Base-by-base conservation (phyloP, 371 early-diverging fungal species). In the Syncephalastrum monosporum region DNA sequence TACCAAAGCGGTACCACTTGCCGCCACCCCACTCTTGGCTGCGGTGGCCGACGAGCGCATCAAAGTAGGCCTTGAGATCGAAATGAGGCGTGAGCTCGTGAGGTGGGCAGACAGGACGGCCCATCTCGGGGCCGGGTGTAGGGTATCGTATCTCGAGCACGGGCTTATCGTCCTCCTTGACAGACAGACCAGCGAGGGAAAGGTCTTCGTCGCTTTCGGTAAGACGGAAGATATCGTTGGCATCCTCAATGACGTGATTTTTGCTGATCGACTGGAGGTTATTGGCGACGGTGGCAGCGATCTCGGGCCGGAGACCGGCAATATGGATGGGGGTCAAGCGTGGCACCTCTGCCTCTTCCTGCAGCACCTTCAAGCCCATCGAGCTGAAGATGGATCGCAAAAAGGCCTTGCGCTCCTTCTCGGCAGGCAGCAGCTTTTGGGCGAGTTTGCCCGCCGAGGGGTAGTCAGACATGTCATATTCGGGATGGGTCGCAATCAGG, bases 401-500 rank as follows among this genome's bases (percentile, higher is more conserved):
- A 29, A 88, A 80, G 0, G 62, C 45, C 12, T 76, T 72, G 19
- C 87, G 74, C 19, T 56, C 46, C 16, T 44, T 49, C 43, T 59
- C 68, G 47, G 60, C 55, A n/a, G 56, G 42, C 52, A 43, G 54
- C n/a, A 56, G 53, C 60, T 25, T 64, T 33, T 33, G 38, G 12
- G 38, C 38, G 38, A 33, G 38, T 10, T 33, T 10, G 12, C 38
- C 38, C 2, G 38, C 38, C 1, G 38, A 33, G 83, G 44, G 41
- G 66, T 72, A 33, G 8, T 33, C 38, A 15, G 74, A 59, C 46
- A 84, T 75, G 33, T 82, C 83, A 62, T 89, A 92, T 64, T 92
- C 93, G 5, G 89, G 84, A 54, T 92, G 93, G 14, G 87, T 67
- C 1, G 87, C 89, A 2, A 85, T 71, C 21, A 92, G 57, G 5